These are phyloP conservation scores for Xylaria sp. DNA, from an alignment of 2,329 filamentous ascomycete genomes.

Conservation along the genomic window DNA sequence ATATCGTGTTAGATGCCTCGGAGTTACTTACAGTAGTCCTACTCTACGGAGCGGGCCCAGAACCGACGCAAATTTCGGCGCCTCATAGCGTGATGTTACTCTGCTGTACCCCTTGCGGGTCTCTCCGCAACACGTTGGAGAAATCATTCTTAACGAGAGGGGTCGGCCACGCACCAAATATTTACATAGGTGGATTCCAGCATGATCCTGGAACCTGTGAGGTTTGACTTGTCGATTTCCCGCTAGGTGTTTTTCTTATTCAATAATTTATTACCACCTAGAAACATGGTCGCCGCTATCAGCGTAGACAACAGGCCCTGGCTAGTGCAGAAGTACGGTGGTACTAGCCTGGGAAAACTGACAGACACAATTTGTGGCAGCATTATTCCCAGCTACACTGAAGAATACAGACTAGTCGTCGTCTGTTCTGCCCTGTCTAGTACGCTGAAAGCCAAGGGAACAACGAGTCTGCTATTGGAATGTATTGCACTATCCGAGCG, in stretches of 20 bases:
- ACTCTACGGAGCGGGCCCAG: conserved; percentile 10
- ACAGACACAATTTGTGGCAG: conserved; percentile 58
- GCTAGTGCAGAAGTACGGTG: conserved; percentile 71
- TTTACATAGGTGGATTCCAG: conserved; percentile 28
- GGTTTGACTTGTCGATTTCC: conserved; percentile 8
- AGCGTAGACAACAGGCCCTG: conserved; percentile 50
- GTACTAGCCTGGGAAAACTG: conserved; percentile 68
- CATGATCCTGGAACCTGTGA: neutral
- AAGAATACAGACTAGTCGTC: conserved; percentile 60
- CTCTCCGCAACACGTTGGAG: neutral
- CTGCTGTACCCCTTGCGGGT: conserved; percentile 3
- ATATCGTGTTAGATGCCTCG: neutral
- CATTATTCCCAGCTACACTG: conserved; percentile 48
- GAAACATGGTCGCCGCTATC: conserved; percentile 36
- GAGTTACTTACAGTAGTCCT: conserved; percentile 1
- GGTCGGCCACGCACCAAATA: conserved; percentile 15
- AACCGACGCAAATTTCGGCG: conserved; percentile 17
- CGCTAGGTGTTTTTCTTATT: conserved; percentile 6
- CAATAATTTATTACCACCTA: conserved; percentile 1
- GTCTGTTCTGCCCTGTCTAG: conserved; percentile 67
- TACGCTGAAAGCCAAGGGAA: conserved; percentile 64
- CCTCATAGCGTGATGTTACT: conserved; percentile 26
- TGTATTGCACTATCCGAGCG: conserved; percentile 44
- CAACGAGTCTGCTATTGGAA: conserved; percentile 58
- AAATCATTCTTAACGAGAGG: conserved; percentile 10